Evolutionary conservation across 1,284 basidiomycete species (phyloP), one percentile per base, ranked within the genome.

Genomic region (Mycena sp.): DNA sequence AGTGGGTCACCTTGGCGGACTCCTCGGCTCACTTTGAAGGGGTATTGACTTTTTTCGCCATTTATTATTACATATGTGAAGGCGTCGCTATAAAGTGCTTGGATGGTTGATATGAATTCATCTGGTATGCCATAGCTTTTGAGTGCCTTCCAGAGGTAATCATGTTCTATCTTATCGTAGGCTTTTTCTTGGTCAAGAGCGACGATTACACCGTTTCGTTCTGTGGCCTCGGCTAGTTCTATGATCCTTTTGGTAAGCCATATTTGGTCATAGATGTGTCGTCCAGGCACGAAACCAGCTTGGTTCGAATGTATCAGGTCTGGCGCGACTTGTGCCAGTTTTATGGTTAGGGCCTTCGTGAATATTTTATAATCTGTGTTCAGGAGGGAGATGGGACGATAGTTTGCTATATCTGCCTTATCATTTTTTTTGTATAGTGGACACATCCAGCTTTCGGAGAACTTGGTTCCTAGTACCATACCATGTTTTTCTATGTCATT

Each of bases 271-370:
- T 28, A 35, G 6, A 72, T 72, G 19, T 61, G 57, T 23, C 71
- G 30, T 0, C 63, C 64, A 0, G 57, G 57, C 14, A 72, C 65
- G 45, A 72, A 72, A 0, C 71, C 71, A 21, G 71, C 71, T 53
- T 72, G 71, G 53, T 62, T 56, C 4, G 6, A 14, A 37, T 70
- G 62, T 2, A 71, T 67, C 1, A 70, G 11, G 2, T 46, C 23
- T n/a, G 50, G 56, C 14, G 55, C 61, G 1, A 63, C 57, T 17
- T 61, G 51, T 5, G 51, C 67, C 12, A 75, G 54, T 35, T 37
- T 49, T n/a, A 35, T 52, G 3, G 66, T 29, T 4, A 68, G 17
- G 1, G 46, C 46, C 43, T 71, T 71, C 0, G 64, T 69, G 56
- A 66, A 45, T 2, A 66, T 46, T 46, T 66, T 66, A 26, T 66